A percentile compares a stretch with the other conserved stretches of the same genome.
Evolutionary conservation across 2,329 filamentous ascomycete genomes (phyloP).

Genomic region (Hortaea werneckii): DNA sequence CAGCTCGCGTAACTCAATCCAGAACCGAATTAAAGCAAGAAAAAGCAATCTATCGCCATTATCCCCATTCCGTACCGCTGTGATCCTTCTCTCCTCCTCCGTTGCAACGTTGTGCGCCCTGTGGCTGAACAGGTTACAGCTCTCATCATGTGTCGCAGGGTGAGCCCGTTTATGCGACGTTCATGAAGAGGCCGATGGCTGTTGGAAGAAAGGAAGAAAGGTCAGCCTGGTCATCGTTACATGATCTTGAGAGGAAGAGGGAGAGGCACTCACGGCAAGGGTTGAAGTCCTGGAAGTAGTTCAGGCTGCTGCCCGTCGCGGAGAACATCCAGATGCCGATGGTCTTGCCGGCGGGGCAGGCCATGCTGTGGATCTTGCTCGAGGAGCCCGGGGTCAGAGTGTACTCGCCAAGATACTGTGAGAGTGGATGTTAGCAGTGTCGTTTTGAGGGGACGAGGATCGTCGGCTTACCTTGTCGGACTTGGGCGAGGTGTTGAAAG

Average conservation of each 20-base stretch:
- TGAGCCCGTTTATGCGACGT: not conserved
- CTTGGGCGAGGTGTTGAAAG: constrained; percentile 43
- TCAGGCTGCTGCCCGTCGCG: constrained; percentile 41
- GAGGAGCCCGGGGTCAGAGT: constrained; percentile 24
- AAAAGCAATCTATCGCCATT: too few relatives aligned
- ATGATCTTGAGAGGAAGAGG: too few relatives aligned
- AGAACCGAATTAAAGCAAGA: too few relatives aligned
- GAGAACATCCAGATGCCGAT: constrained; percentile 45
- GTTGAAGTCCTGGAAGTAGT: constrained; percentile 58
- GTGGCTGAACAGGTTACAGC: too few relatives aligned
- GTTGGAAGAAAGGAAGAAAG: not conserved
- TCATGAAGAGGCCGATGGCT: constrained; percentile 3
- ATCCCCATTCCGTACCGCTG: too few relatives aligned
- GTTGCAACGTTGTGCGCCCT: too few relatives aligned
- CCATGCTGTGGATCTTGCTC: constrained; percentile 5
- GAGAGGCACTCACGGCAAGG: constrained; percentile 19
- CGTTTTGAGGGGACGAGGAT: too few relatives aligned
- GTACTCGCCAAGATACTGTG: constrained; percentile 32
- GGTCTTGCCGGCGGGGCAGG: constrained; percentile 45
- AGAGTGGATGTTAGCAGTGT: too few relatives aligned
- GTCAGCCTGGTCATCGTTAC: too few relatives aligned
- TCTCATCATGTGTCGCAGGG: not conserved
- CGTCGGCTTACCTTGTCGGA: constrained; percentile 20
- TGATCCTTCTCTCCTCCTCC: too few relatives aligned
- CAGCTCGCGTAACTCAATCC: not conserved